These are phyloP conservation scores for Phytophthora agathidicida DNA, from an alignment of 352 stramenopile species.

Conservation along the genomic window DNA sequence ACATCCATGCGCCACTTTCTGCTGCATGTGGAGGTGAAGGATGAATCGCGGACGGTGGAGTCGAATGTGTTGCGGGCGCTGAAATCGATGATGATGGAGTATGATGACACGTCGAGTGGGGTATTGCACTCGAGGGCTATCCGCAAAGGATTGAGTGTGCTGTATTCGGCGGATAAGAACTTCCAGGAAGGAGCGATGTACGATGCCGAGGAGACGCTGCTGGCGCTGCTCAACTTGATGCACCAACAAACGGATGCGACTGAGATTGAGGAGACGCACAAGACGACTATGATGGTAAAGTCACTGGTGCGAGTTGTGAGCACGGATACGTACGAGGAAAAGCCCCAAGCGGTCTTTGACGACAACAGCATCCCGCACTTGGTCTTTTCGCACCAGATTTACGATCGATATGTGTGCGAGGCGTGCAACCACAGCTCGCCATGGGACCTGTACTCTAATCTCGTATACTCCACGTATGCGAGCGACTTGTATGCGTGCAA, in stretches of 20 bases:
- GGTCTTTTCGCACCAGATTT: slow-evolving; percentile 89
- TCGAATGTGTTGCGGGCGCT: slow-evolving; percentile 79
- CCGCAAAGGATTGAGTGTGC: slow-evolving; percentile 81
- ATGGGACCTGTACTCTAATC: slow-evolving; percentile 85
- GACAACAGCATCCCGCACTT: slow-evolving; percentile 87
- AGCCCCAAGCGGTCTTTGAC: slow-evolving; percentile 75
- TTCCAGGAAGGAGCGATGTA: slow-evolving; percentile 91
- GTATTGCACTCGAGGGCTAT: slow-evolving; percentile 79
- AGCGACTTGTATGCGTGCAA: slow-evolving; percentile 66
- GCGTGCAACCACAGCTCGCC: slow-evolving; percentile 63
- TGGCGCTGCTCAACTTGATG: slow-evolving; percentile 87
- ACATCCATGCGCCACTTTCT: slow-evolving; percentile 87
- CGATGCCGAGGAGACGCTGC: slow-evolving; percentile 83
- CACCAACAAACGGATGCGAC: slow-evolving; percentile 83
- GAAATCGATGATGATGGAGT: slow-evolving; percentile 85
- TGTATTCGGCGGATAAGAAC: slow-evolving; percentile 86
- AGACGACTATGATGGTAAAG: slow-evolving; percentile 75
- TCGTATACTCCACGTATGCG: slow-evolving; percentile 86
- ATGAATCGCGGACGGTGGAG: slow-evolving; percentile 67
- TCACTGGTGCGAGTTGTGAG: slow-evolving; percentile 76
- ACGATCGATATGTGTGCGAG: slow-evolving; percentile 79
- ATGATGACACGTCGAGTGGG: slow-evolving; percentile 83
- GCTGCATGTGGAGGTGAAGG: slow-evolving; percentile 87
- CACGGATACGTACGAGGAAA: slow-evolving; percentile 65
- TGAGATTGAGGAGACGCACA: slow-evolving; percentile 76